Evolutionary conservation across 257 asterid species (phyloP), one percentile per base, ranked within the genome.

Genomic region (Nicotiana otophora): DNA sequence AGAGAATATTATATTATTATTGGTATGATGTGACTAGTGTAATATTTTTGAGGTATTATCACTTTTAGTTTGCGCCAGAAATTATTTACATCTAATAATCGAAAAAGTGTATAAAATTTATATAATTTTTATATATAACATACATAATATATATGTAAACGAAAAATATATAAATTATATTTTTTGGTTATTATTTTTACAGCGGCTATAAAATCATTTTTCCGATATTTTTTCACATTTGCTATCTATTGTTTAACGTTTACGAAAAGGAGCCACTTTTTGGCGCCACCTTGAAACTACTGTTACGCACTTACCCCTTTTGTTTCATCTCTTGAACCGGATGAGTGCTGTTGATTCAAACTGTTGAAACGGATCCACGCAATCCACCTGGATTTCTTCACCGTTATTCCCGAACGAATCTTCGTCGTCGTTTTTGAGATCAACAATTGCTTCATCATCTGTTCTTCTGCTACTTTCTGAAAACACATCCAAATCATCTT

Each of bases 311-410:
- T 39, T 69, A 11, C 5, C 77, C 20, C n/a, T n/a, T 70, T 23
- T 72, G 39, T 72, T 48, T 85, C 88, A 82, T 58, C 54, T 57
- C 53, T 69, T 79, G 82, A 82, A 82, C 75, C 34, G 72, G 80
- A 82, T 85, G 81, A 67, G 51, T 23, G 79, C 79, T 26, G 84
- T 63, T 33, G 61, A 82, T 81, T 85, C 86, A 61, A 82, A 82
- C 28, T 60, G 83, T 57, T 62, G 86, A 85, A 85, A 85, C 51
- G 81, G 81, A 51, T 53, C 66, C 67, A 65, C 26, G 42, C 55
- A 61, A 10, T 16, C 2, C 8, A 31, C 57, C 19, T 51, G 55
- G 42, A 31, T 31, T n/a, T 60, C 82, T 31, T 55, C 79, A 5
- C 46, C 36, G 19, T 62, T 33, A 14, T 7, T 16, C 39, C 78